Evolutionary conservation across 148 eudicot genomes (phyloP), one percentile per base, ranked within the genome.

Genomic region (Drosera capensis): DNA sequence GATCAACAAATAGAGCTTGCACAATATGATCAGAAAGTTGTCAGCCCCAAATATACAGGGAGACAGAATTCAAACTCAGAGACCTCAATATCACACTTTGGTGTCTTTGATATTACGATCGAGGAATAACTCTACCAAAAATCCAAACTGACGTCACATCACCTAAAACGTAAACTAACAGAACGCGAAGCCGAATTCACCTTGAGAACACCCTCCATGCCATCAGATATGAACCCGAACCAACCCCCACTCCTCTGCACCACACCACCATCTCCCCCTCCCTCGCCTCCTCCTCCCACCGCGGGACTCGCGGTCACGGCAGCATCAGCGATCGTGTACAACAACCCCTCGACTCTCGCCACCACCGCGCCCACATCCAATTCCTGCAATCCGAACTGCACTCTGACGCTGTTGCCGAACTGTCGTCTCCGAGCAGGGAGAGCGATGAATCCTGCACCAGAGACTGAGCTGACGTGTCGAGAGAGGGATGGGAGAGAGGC

Each of bases 141-240:
- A 14, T 25, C 40, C 5, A 28, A 4, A 11, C n/a, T 1, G n/a
- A 4, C 5, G 38, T 9, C 11, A 3, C 11, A 34, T 34, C n/a
- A 15, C 9, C 13, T 34, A 34, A 4, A 34, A 34, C 31, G 9
- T 2, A 11, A 9, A 15, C 13, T 34, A 9, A 34, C n/a, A 15
- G 38, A 34, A 4, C n/a, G n/a, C 5, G 0, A 11, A 34, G n/a
- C 5, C 14, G 38, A 34, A 34, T 25, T 17, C 46, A 85, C 95
- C 94, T 92, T 92, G 48, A 81, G 47, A n/a, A 85, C 95, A 22
- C 77, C 86, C 68, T 92, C 99, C 99, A 92, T 78, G 51, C 83
- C 83, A 21, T 92, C 94, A 0, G 94, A 77, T 18, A 92, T 81
- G 34, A 85, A 81, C 8, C 88, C 88, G 14, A 92, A 92, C 99